These are phyloP conservation scores for Trichosanthes cucumerina DNA, from an alignment of 306 rosid species.

Conservation along the genomic window DNA sequence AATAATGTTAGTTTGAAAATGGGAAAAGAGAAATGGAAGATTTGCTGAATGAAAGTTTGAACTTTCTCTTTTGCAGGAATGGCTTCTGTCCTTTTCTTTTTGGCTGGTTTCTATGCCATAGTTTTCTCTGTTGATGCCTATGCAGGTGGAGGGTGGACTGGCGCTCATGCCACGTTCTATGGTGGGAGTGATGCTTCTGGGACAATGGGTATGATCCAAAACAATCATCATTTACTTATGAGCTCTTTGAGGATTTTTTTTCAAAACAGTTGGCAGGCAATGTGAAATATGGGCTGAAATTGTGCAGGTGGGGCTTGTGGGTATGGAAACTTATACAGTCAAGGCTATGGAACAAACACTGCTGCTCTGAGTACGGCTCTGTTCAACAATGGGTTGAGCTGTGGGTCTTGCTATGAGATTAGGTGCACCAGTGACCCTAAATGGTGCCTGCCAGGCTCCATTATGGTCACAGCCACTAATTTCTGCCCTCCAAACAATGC, in stretches of 20 bases:
- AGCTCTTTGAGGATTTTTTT: not conserved
- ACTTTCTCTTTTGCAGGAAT: conserved; percentile 44
- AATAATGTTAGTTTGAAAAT: not conserved
- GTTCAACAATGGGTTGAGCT: conserved; percentile 87
- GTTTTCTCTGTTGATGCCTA: conserved; percentile 42
- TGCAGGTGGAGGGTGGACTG: conserved; percentile 64
- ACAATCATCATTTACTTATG: not conserved
- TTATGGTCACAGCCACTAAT: conserved; percentile 91
- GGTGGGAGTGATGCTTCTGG: conserved; percentile 99
- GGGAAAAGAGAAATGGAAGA: not conserved
- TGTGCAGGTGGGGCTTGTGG: conserved; percentile 95
- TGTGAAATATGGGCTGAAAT: conserved; percentile 3
- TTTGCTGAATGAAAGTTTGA: conserved; percentile 17
- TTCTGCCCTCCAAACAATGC: conserved; percentile 97
- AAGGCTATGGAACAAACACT: conserved; percentile 96
- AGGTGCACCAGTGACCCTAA: conserved; percentile 51
- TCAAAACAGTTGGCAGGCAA: not conserved
- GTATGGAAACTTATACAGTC: conserved; percentile 91
- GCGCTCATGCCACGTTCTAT: conserved; percentile 93
- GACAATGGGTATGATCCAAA: conserved; percentile 72
- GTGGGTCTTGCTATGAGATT: conserved; percentile 88
- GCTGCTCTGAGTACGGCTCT: conserved; percentile 93
- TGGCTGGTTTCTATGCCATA: conserved; percentile 38
- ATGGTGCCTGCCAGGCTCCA: conserved; percentile 90
- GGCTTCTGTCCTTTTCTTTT: conserved; percentile 32